These are phyloP conservation scores for Teratosphaeriaceae sp. DNA, from an alignment of 2,329 filamentous ascomycete species.

Conservation along the genomic window DNA sequence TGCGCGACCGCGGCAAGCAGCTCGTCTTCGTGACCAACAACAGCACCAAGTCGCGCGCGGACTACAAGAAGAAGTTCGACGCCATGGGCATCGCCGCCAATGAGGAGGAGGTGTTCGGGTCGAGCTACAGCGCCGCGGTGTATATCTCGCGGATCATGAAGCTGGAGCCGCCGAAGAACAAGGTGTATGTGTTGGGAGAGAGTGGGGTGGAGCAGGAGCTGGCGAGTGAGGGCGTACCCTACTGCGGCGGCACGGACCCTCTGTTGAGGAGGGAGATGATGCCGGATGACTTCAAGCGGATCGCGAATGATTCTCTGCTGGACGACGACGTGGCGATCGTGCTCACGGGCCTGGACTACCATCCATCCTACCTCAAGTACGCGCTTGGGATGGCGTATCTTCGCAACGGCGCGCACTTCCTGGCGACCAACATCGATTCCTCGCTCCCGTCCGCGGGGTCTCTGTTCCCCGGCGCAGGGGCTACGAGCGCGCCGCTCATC, in stretches of 20 bases:
- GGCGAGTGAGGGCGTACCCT: slow-evolving; percentile 67
- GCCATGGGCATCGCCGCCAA: slow-evolving; percentile 70
- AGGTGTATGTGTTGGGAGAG: slow-evolving; percentile 92
- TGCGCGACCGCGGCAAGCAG: slow-evolving; percentile 81
- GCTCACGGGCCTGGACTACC: slow-evolving; percentile 84
- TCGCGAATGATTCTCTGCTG: slow-evolving; percentile 66
- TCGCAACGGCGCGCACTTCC: slow-evolving; percentile 70
- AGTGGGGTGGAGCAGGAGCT: slow-evolving; percentile 87
- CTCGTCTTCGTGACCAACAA: slow-evolving; percentile 98
- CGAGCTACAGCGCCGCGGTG: slow-evolving; percentile 88
- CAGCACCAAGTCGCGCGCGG: slow-evolving; percentile 87
- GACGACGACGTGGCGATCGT: slow-evolving; percentile 89
- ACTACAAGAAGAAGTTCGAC: slow-evolving; percentile 90
- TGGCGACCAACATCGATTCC: slow-evolving; percentile 90
- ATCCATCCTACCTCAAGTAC: slow-evolving; percentile 92
- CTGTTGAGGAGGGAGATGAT: slow-evolving; percentile 69
- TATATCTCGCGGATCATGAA: slow-evolving; percentile 92
- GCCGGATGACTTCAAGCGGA: slow-evolving; percentile 69
- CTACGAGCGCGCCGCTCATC: slow-evolving; percentile 68
- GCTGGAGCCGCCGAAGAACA: slow-evolving; percentile 71
- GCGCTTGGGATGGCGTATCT: slow-evolving; percentile 82
- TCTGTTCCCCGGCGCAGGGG: slow-evolving; percentile 88
- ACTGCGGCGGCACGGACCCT: slow-evolving; percentile 81
- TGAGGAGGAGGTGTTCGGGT: slow-evolving; percentile 90
- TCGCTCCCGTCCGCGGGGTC: slow-evolving; percentile 75